Evolutionary conservation across 139 green algal genomes (phyloP), one percentile per base, ranked within the genome.

Genomic region (Haematococcus lacustris): DNA sequence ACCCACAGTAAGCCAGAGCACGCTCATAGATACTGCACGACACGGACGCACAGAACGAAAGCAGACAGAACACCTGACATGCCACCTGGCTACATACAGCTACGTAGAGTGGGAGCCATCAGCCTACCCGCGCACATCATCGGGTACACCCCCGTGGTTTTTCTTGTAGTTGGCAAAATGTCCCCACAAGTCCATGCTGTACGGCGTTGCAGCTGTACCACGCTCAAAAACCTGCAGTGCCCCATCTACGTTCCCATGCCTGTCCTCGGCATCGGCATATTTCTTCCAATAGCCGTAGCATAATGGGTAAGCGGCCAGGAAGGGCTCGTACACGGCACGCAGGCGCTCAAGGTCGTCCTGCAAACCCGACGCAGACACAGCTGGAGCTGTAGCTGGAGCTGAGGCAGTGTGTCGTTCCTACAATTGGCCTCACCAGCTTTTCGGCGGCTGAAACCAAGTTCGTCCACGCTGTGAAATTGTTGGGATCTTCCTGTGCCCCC

Each of bases 241-340:
- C 70, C 59, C 86, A 76, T 0, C 80, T 64, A 38, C 39, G 59
- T 17, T 53, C 9, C 43, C 43, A 17, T 53, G 43, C 9, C 43
- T 9, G 9, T 53, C 9, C 65, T 88, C 78, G 1, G 83, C 82
- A 53, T 93, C 91, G 6, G 91, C 91, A 74, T 93, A 95, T 63
- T 93, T 93, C 71, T 94, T 94, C 91, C 91, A 96, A 76, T 96
- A 96, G 9, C 87, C 91, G 71, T 91, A 96, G 77, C 91, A 96
- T 0, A 96, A 82, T 1, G 91, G 91, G 50, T 85, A 95, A 50
- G 88, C 80, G 13, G 40, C 78, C 13, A 96, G 74, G 63, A 96
- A 95, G 3, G 62, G 65, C 40, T 96, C 88, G 65, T 88, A 96
- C 2, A 80, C 79, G 0, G 71, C 43, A 0, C 77, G 65, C 3